Base-by-base conservation (phyloP, 805 yeast genomes). In the Yarrowia divulgata region DNA sequence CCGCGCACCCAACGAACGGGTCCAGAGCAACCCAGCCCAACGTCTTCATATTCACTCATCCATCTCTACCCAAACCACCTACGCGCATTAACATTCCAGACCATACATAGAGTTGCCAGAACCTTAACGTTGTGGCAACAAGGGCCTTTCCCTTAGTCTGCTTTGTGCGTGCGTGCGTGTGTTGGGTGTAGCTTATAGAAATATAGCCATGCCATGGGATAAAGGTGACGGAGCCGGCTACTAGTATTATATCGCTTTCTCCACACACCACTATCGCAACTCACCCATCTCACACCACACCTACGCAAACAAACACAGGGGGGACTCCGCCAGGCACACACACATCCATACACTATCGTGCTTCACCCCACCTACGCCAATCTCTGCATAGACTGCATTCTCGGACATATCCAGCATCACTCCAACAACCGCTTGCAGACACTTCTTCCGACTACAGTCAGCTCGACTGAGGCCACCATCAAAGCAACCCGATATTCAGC, bases 31-130 rank as follows among this genome's bases (percentile, higher is more conserved):
- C 43, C 16, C 43, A 35, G n/a, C 10, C 43, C 14, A 42, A 10
- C 12, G 9, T 1, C 18, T 16, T 37, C 45, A 54, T 54, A 39
- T 14, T 39, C 57, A 52, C 57, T 39, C 60, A 19, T 45, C 9
- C 60, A 37, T 52, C 58, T 13, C 35, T 54, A 39, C 60, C 45
- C 35, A 54, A 54, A 54, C 60, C 60, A 54, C 60, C 34, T 39
- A 57, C 63, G 63, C 63, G 63, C 63, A 57, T 57, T 57, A 57
- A 57, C 63, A 57, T 57, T 57, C 63, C 63, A 57, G 37, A 14
- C 48, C 48, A 40, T 57, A 57, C 63, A 57, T 29, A 40, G 48
- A 23, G 39, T 57, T 42, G 16, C 16, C 40, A 55, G 52, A 57
- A 57, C 63, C 48, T 57, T 40, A 57, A 57, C 63, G 37, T 42